Percentiles rank a stretch among this genome's conserved stretches.
Conservation (phyloP, 2,329 filamentous ascomycete genomes). For the Lithohypha guttulata region DNA sequence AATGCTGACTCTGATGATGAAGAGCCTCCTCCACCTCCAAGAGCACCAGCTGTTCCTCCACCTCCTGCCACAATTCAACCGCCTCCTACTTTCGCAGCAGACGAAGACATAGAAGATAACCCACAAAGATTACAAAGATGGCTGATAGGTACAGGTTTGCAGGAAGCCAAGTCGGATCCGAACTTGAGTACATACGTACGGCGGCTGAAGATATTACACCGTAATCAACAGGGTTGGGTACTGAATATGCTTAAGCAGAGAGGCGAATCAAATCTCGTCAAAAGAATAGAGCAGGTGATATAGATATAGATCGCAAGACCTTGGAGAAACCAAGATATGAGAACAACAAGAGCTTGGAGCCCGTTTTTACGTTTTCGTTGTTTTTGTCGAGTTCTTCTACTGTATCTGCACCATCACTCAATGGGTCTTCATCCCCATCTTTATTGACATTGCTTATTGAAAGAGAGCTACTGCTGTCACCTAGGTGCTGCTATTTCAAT, state of each 20-base stretch:
- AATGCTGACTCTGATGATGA: conserved; percentile 18
- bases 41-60: not conserved
- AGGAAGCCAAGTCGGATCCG: conserved; percentile 14
- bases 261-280: conserved; percentile 15
- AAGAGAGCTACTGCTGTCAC: no score
- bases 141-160: conserved; percentile 19
- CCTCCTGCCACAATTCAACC: not conserved
- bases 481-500: no score
- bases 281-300: not conserved
- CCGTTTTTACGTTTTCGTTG: no score
- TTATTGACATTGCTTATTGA: no score
- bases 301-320: no score
- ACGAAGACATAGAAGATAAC: conserved; percentile 14
- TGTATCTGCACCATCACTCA: no score
- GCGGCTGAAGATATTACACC: conserved; percentile 14
- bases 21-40: conserved; percentile 1
- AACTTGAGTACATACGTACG: conserved; percentile 14
- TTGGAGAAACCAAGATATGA: no score
- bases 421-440: no score
- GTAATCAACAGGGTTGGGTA: conserved; percentile 19
- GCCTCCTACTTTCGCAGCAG: conserved; percentile 2
- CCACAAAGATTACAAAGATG: conserved; percentile 22
- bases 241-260: conserved; percentile 19
- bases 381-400: no score
- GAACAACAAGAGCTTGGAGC: no score